Evolutionary conservation across 1,284 basidiomycete genomes (phyloP), one percentile per base, ranked within the genome.

Genomic region (Trichosporon sp.): DNA sequence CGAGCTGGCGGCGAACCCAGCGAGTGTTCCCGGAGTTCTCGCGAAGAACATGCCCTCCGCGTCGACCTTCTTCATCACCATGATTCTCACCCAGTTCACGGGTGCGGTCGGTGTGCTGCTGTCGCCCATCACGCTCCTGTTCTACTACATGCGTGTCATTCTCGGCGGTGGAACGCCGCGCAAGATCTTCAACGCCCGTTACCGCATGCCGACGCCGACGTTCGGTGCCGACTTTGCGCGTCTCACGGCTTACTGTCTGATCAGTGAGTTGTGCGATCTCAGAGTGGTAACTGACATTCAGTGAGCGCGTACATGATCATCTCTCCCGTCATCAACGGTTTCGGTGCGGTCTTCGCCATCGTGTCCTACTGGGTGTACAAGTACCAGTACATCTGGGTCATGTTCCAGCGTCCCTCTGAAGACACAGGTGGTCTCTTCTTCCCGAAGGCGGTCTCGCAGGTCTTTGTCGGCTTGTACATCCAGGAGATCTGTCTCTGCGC

Each of bases 351-450:
- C 63, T 90, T 92, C 2, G 98, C 98, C 87, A 89, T 92, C 82
- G 84, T 92, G 56, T 92, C 94, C 83, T 97, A 92, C 84, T 85
- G 90, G 73, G 85, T 94, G 43, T 96, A 92, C 87, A 98, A 97
- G 85, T 96, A 94, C 79, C 87, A 92, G 32, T 95, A 93, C 87
- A 85, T 92, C 65, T 95, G 90, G 87, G 81, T 83, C 48, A 89
- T 91, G 79, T 91, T 94, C 75, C 91, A 92, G 79, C 89, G 90
- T 14, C 84, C 88, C 0, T 85, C 88, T 2, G 86, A 85, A 67
- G 96, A 99, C 76, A 98, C 96, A 0, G 96, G 94, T 35, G 96
- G 96, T 0, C 84, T 93, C 66, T 98, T 98, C 87, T 98, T 96
- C 87, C 95, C 95, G 63, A 93, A 91, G 84, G 96, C 97, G 1